phyloP scores from a whole-genome alignment of 2,329 filamentous ascomycete species.

The Aspergillus costaricaensis region DNA sequence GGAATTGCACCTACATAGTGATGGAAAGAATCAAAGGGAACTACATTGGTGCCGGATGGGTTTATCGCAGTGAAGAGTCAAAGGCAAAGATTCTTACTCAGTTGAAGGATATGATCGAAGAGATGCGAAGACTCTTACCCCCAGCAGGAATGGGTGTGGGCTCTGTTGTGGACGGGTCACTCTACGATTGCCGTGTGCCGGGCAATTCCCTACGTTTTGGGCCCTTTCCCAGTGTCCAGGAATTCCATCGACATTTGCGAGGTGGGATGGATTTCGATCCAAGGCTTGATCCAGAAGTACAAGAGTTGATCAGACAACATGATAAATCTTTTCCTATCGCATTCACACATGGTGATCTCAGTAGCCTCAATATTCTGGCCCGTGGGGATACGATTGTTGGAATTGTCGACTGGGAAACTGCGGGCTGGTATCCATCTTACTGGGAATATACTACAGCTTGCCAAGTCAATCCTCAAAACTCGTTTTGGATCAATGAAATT shows the following conservation, averaged over 20 bases:
- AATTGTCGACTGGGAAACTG: conserved; percentile 35
- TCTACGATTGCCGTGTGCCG: conserved; percentile 36
- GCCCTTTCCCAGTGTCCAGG: conserved; percentile 34
- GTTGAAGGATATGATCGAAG: conserved; percentile 28
- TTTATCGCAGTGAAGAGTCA: conserved; percentile 31
- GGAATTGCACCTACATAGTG: conserved; percentile 38
- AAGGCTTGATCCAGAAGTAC: conserved; percentile 25
- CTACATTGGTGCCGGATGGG: conserved; percentile 36
- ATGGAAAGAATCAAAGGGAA: conserved; percentile 46
- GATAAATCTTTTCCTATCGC: conserved; percentile 35
- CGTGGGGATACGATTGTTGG: conserved; percentile 46
- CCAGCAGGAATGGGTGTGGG: conserved; percentile 28
- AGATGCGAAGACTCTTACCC: conserved; percentile 35
- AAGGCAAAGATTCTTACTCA: conserved; percentile 40
- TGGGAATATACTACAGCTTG: conserved; percentile 41
- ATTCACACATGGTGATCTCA: conserved; percentile 56
- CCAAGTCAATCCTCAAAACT: conserved; percentile 45
- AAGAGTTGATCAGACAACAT: conserved; percentile 39
- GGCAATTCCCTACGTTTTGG: conserved; percentile 31
- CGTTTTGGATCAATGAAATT: conserved; percentile 42
- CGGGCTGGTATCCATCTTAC: conserved; percentile 36
- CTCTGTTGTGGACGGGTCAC: conserved; percentile 34
- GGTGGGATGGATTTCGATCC: conserved; percentile 32
- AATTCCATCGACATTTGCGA: conserved; percentile 43
- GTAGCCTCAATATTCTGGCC: conserved; percentile 39